A percentile compares a stretch with the other conserved stretches of the same genome.
Conservation (phyloP, 2,329 filamentous ascomycete genomes). For the Pseudophaeomoniella oleicola region DNA sequence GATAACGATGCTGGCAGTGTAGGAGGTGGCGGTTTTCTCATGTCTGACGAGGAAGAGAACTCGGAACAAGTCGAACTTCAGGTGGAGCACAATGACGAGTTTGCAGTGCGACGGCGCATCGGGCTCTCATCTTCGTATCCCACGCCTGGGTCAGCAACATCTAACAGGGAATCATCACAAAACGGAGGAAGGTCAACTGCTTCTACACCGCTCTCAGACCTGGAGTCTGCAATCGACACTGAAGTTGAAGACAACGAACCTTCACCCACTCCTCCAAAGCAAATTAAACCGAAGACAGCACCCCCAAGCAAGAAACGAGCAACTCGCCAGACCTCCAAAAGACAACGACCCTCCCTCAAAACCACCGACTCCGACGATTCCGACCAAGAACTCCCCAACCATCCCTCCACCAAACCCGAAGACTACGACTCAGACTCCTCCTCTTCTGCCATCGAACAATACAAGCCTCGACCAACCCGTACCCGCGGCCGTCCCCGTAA, state of each 20-base stretch:
- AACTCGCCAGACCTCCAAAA: no score
- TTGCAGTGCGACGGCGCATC: not conserved
- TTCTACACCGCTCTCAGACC: not conserved
- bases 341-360: no score
- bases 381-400: no score
- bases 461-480: not conserved
- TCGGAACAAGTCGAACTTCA: not conserved
- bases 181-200: not conserved
- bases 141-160: not conserved
- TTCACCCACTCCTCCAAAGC: no score
- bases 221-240: not conserved
- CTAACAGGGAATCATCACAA: not conserved
- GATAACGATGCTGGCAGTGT: not conserved
- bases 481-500: not conserved
- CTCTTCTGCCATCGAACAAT: not conserved
- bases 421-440: no score
- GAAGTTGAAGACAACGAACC: not conserved
- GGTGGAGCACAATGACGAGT: slow-evolving; percentile 1
- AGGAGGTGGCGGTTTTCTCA: not conserved
- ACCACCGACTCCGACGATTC: no score
- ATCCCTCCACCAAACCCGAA: no score
- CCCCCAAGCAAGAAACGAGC: no score
- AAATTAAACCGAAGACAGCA: no score
- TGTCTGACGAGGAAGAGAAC: not conserved
- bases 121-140: not conserved